phyloP scores from a whole-genome alignment of 1,284 basidiomycete species.

The Retiboletus flavoniger region DNA sequence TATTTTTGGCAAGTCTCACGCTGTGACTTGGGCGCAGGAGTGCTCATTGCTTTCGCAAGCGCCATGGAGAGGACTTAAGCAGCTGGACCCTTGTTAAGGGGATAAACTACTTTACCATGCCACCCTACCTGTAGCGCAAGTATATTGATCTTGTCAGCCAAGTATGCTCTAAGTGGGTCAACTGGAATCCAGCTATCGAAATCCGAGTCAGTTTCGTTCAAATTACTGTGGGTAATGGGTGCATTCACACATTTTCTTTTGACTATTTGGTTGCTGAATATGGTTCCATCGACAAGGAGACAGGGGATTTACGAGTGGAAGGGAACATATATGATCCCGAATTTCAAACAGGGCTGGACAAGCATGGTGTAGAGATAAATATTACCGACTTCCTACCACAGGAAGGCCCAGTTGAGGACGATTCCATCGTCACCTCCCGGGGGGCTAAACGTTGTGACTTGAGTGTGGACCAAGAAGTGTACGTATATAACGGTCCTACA shows the following conservation, averaged over 20 bases:
- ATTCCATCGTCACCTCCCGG: slow-evolving; percentile 22
- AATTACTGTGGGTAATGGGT: not conserved
- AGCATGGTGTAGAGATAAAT: slow-evolving; percentile 10
- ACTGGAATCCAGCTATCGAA: slow-evolving; percentile 24
- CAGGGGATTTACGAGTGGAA: slow-evolving; percentile 21
- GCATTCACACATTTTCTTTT: too few species aligned
- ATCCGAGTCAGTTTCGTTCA: slow-evolving; percentile 17
- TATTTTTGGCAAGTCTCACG: too few species aligned
- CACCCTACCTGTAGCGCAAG: slow-evolving; percentile 19
- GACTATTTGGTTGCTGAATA: slow-evolving; percentile 27
- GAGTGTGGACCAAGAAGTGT: slow-evolving; percentile 3
- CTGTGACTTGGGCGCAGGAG: too few species aligned
- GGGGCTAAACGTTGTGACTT: slow-evolving; percentile 4
- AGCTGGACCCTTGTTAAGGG: not conserved
- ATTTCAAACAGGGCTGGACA: slow-evolving; percentile 23
- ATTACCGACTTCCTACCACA: slow-evolving; percentile 19
- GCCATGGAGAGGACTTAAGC: too few species aligned
- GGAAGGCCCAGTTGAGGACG: slow-evolving; percentile 16
- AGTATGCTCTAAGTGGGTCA: slow-evolving; percentile 26
- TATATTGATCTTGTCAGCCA: slow-evolving; percentile 27
- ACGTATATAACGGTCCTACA: not conserved
- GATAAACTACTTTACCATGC: slow-evolving; percentile 1
- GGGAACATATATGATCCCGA: slow-evolving; percentile 30
- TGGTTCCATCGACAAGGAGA: slow-evolving; percentile 23
- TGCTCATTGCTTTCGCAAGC: too few species aligned